Evolutionary conservation across 2,329 filamentous ascomycete genomes (phyloP), one percentile per base, ranked within the genome.

Genomic region (Ascochyta koolunga): DNA sequence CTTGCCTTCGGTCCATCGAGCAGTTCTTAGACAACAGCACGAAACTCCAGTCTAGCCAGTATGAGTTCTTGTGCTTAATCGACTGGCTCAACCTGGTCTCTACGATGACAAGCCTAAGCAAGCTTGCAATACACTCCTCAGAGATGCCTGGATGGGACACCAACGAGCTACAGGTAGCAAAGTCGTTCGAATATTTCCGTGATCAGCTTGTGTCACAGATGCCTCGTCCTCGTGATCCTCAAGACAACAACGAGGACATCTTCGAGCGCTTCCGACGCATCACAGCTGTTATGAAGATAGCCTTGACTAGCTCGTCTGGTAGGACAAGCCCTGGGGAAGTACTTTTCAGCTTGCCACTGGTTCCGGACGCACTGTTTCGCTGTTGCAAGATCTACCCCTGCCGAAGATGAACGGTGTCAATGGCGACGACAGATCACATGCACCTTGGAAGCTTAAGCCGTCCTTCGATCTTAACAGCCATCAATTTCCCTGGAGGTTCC

Each of bases 261-360:
- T 74, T 73, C 35, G 70, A 69, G 21, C 62, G 71, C 7, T 74
- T 73, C 38, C 61, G 70, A n/a, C 67, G 70, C 24, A 68, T 70
- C 38, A 73, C 71, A 2, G 63, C 65, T 9, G 59, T 65, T 29
- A 73, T 74, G 67, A 65, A 67, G 39, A 57, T 59, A 41, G 61
- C 68, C 9, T 27, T 73, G 41, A 60, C 59, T 21, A 60, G 59
- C 24, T 52, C 58, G 11, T 59, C 56, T 4, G 61, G 62, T 4
- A 54, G 66, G 41, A 59, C 59, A 15, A 73, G 70, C 41, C 70
- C 70, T 6, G 71, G 66, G 64, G 65, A 24, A 66, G 65, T 37
- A 70, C 70, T 3, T 74, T 73, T 36, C 70, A 73, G 52, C 67
- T 73, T 39, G 69, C 68, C 15, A 72, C 68, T 24, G 67, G 69